Evolutionary conservation across 108 stramenopile genomes (phyloP), one percentile per base, ranked within the genome.

Genomic region (Skeletonema tropicum): DNA sequence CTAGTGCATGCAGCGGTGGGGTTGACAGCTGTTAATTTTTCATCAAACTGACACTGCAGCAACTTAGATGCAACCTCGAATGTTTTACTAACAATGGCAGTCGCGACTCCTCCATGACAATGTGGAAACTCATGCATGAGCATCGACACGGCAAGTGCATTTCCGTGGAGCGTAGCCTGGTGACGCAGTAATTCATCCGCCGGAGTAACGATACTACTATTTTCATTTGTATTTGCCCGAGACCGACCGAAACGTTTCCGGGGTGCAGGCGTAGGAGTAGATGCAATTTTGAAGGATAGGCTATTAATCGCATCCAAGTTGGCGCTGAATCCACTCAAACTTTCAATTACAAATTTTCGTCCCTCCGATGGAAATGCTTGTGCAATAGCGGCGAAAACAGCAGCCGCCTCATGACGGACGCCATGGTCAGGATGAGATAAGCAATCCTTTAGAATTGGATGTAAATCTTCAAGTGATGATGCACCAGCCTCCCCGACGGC

Each of bases 371-470:
- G 94, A 79, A 90, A 90, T 5, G 76, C 67, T 12, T 78, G 85
- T 11, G 85, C 70, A n/a, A 95, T 73, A 0, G 92, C 80, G 39
- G 77, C 83, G 74, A 76, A 90, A 3, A 83, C 87, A 23, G 86
- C 77, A 14, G 92, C 92, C 46, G 94, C 90, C 80, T 95, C 94
- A 63, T 90, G 78, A 26, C 94, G 85, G 13, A 95, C 94, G 6
- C 92, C 92, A 33, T 90, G 88, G 68, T 92, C 89, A n/a, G 82
- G 5, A 64, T 93, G 86, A 11, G 78, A 64, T 7, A 95, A 74
- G 62, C 86, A 89, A 49, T 78, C 68, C 33, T 72, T 70, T n/a
- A 95, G 76, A 15, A 77, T 82, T 26, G 86, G 76, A 7, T 85
- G 26, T 23, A 89, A 38, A 29, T 93, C 89, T 49, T 92, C 92